Percentiles rank a stretch among this genome's conserved stretches.
These are phyloP conservation scores for Lasiodiplodia citricola DNA, from an alignment of 2,329 filamentous ascomycete species.

Conservation along the genomic window DNA sequence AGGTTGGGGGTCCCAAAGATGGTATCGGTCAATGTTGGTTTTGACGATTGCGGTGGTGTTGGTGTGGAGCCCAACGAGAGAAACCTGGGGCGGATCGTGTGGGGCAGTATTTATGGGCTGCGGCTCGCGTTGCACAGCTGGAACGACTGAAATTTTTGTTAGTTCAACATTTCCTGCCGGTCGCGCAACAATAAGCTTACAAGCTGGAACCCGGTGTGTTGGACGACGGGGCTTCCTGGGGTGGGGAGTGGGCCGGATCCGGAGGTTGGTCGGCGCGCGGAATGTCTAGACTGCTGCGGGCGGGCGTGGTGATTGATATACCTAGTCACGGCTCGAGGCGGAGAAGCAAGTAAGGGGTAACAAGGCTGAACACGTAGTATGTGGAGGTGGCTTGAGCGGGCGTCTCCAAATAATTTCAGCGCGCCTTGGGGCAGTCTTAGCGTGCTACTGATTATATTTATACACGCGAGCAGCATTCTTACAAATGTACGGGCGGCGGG, in stretches of 20 bases:
- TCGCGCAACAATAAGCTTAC: slow-evolving; percentile 24
- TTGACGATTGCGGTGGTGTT: not conserved
- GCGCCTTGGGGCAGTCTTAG: not conserved
- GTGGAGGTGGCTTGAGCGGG: slow-evolving; percentile 15
- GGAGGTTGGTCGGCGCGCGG: not conserved
- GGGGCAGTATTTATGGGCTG: slow-evolving; percentile 1
- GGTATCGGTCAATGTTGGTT: not conserved
- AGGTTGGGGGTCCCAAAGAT: not conserved
- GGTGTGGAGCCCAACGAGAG: not conserved
- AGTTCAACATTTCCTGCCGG: slow-evolving; percentile 14
- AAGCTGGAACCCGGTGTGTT: not conserved
- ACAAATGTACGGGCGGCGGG: not conserved
- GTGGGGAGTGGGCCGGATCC: slow-evolving; percentile 7
- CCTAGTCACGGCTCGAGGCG: not conserved
- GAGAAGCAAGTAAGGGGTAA: not conserved
- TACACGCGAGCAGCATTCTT: not conserved
- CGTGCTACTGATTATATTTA: not conserved
- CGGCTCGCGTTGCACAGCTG: slow-evolving; percentile 1
- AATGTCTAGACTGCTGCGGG: not conserved
- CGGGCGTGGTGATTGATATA: not conserved
- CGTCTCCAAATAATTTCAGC: slow-evolving; percentile 16
- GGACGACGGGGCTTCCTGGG: slow-evolving; percentile 6
- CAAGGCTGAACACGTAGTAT: slow-evolving; percentile 4
- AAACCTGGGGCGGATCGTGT: not conserved
- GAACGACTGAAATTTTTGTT: not conserved